Base-by-base conservation (phyloP, 257 asterid genomes). In the Thymus mandschuricus region DNA sequence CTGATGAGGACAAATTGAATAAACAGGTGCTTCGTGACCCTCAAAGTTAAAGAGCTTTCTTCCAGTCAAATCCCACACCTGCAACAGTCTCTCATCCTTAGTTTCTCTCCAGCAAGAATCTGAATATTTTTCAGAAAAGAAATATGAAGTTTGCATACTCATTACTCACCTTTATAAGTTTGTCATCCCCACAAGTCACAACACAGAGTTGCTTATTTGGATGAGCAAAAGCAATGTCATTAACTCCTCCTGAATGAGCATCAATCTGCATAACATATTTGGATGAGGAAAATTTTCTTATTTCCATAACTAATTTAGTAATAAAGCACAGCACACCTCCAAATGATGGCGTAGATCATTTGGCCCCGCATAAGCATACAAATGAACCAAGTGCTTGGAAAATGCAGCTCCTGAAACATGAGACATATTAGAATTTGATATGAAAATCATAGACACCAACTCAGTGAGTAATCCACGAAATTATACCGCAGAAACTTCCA, bases 21-120 rank as follows among this genome's bases (percentile, higher is more conserved):
- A 95, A 68, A 95, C 99, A 50, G 98, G 97, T 69, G 99, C 92
- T 74, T 89, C 99, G 75, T 95, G 99, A 30, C 99, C 99, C 81
- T 95, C 99, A 79, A 95, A 95, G 85, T 82, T 88, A 79, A 88
- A 95, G 48, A 92, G 85, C 80, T 80, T 92, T 68, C 95, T 82
- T 61, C 99, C 99, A 5, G 81, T 87, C 77, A 89, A 72, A 88
- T 95, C 99, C 99, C 99, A 95, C 28, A 92, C 99, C 99, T 91
- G 89, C 83, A 76, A 66, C 86, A 86, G 76, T 61, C 43, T 64
- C 66, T 67, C 64, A 69, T 54, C 66, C 52, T 89, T 52, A 88
- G 81, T 69, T 78, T 40, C 59, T 69, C 67, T 44, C 64, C 46
- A 9, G 48, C 33, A 44, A 49, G 40, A 68, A 71, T n/a, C 49